Evolutionary conservation across 495 filamentous ascomycete genomes (phyloP).

Genomic region (Trichoderma virens): DNA sequence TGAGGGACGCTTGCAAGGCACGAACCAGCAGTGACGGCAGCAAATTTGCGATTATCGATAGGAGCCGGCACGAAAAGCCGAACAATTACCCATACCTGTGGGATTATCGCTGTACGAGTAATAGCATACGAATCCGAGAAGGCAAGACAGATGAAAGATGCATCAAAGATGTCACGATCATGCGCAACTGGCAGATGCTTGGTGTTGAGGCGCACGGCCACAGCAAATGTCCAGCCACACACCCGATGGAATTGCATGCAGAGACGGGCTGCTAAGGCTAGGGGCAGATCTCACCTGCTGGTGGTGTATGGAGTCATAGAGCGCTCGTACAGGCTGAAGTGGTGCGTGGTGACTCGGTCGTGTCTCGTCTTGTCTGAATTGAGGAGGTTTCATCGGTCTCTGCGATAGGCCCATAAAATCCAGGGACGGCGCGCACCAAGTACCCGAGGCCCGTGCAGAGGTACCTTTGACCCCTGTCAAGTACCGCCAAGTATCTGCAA

Average conservation of each 20-base stretch:
- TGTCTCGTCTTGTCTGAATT: neutral
- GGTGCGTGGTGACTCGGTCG: neutral
- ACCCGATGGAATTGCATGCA: neutral
- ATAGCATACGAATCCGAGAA: neutral
- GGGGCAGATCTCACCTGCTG: neutral
- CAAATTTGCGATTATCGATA: neutral
- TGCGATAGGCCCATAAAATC: constrained; percentile 1
- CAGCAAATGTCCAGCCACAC: neutral
- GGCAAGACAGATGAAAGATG: neutral
- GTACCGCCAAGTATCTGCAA: constrained; percentile 7
- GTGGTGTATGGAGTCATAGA: neutral
- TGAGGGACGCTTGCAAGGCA: neutral
- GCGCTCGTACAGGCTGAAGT: neutral
- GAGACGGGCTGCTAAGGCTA: neutral
- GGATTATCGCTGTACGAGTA: no score
- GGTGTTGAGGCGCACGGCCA: neutral
- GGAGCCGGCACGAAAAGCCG: neutral
- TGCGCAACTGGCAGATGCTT: no score
- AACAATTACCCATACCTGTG: no score
- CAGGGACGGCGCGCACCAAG: no score
- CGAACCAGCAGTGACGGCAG: neutral
- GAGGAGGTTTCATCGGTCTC: constrained; percentile 4
- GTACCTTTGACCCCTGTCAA: neutral
- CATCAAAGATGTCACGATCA: no score
- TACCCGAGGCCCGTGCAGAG: neutral